Evolutionary conservation across 495 filamentous ascomycete genomes (phyloP), one percentile per base, ranked within the genome.

Genomic region (Aspergillus nidulans): DNA sequence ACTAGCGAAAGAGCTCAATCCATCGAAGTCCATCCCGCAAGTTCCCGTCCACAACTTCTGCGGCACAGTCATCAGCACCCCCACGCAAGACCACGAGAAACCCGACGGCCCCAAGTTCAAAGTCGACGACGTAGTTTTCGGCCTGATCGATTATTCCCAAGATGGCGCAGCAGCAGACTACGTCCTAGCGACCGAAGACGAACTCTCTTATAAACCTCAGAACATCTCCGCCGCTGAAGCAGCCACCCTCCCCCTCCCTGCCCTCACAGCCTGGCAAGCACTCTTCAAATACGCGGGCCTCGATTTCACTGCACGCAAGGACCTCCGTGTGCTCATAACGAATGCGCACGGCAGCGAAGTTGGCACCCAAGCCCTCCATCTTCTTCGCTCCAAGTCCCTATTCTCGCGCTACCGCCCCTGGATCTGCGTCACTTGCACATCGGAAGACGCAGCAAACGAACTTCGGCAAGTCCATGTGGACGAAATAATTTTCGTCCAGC

Each of bases 41-140:
- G 76, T 85, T 16, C 84, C 83, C 4, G 74, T 82, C 52, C 76
- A 81, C 56, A 83, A 84, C 63, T 63, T 83, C 54, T 76, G 79
- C 30, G 82, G 82, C 1, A 75, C 69, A 1, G 72, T 85, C 3
- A 65, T 84, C 25, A 73, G 66, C 25, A 72, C 77, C 0, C 80
- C 80, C 3, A 51, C 63, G 0, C 49, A 63, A 44, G 81, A 82
- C 19, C 68, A 75, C 7, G 56, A 58, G 9, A 63, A 45, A 15
- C 59, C 65, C 0, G 54, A 58, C 12, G 71, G 71, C 5, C 66
- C 72, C 7, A 59, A 47, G 23, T 83, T 82, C 64, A 67, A 69
- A 43, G 65, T 79, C 13, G 81, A 77, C 10, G 71, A 77, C n/a
- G 63, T 75, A 44, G 77, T 86, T 39, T 83, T 79, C 56, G 76